These are phyloP conservation scores for Zoysia japonica DNA, from an alignment of 176 grass and related monocot genomes.

Conservation along the genomic window DNA sequence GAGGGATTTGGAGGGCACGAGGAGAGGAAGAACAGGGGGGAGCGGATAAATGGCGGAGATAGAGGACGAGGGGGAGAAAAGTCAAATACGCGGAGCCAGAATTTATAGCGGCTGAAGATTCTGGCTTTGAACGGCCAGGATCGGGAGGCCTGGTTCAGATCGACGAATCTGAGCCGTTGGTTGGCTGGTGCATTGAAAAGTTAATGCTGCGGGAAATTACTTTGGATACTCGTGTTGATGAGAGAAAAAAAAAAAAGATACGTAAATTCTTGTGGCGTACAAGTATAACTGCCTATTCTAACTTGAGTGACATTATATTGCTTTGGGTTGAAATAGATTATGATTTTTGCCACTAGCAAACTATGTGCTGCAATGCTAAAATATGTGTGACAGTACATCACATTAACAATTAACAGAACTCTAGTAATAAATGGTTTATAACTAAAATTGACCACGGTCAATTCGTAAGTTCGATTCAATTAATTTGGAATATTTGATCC, in stretches of 20 bases:
- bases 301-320: not conserved
- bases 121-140: constrained; percentile 26
- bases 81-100: constrained; percentile 24
- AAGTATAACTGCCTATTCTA: not conserved
- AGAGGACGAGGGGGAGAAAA: constrained; percentile 30
- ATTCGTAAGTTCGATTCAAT: not conserved
- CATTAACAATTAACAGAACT: not conserved
- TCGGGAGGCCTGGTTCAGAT: not conserved
- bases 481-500: not conserved
- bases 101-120: constrained; percentile 32
- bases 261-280: not conserved
- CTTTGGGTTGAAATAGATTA: not conserved
- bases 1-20: constrained; percentile 15
- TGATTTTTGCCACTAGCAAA: not conserved
- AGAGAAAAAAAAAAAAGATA: not conserved
- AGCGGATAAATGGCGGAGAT: constrained; percentile 39
- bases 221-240: not conserved
- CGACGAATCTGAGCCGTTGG: not conserved
- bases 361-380: not conserved
- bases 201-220: not conserved
- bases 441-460: not conserved
- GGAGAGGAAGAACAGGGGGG: not conserved
- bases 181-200: not conserved
- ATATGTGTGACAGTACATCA: not conserved
- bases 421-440: not conserved